Percentiles rank a stretch among this genome's conserved stretches.
phyloP scores from a whole-genome alignment of 352 stramenopile species.

The Pythium dissimile region DNA sequence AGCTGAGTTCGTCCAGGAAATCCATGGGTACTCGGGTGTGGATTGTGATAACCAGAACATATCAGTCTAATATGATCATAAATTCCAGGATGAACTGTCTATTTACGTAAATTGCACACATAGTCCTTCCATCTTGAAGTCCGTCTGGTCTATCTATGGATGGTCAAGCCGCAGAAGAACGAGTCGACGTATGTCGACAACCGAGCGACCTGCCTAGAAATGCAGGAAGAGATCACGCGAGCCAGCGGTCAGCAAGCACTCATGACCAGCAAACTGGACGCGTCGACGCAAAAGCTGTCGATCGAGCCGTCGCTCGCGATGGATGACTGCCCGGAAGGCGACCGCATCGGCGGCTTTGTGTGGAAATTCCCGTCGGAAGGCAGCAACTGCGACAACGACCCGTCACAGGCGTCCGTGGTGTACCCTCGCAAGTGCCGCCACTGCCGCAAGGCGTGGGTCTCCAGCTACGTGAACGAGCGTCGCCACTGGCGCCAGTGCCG shows the following conservation, averaged over 20 bases:
- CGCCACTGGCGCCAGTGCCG: conserved; percentile 21
- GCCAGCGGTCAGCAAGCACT: background rate
- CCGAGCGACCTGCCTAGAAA: background rate
- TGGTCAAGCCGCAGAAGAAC: too few species aligned
- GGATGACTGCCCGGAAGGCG: conserved; percentile 12
- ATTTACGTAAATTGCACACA: background rate
- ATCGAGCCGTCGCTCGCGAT: background rate
- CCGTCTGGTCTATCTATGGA: background rate
- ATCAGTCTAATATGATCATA: background rate
- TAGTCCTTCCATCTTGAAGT: conserved; percentile 11
- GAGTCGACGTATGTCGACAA: conserved; percentile 1
- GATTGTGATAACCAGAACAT: conserved; percentile 2
- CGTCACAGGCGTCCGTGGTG: background rate
- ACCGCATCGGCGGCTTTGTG: conserved; percentile 32
- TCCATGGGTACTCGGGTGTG: conserved; percentile 14
- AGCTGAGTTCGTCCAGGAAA: conserved; percentile 18
- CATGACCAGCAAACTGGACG: background rate
- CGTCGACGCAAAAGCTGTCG: background rate
- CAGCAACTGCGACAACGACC: conserved; percentile 26
- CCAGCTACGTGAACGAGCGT: conserved; percentile 22
- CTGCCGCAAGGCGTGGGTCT: conserved; percentile 24
- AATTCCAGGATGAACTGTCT: background rate
- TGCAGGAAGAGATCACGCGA: background rate
- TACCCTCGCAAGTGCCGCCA: conserved; percentile 24
- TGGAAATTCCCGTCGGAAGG: conserved; percentile 76